Conservation (phyloP, 2,329 filamentous ascomycete species). For the Fusarium aywerte region DNA sequence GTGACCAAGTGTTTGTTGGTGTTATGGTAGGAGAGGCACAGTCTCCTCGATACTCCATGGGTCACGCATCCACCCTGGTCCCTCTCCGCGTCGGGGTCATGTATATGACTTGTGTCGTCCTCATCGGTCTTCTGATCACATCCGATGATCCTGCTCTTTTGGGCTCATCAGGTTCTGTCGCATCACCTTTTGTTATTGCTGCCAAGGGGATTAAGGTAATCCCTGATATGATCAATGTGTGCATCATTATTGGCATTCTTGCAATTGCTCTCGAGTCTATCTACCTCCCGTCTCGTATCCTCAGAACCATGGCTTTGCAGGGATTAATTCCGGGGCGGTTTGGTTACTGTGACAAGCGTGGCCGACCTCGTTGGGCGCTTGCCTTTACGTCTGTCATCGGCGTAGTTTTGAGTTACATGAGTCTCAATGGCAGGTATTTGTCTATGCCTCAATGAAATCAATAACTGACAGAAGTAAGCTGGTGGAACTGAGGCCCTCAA, state of each 20-base stretch:
- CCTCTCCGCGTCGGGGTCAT: conserved; percentile 36
- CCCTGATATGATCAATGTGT: conserved; percentile 29
- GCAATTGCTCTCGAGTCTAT: conserved; percentile 32
- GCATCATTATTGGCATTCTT: conserved; percentile 38
- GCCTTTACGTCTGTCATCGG: conserved; percentile 11
- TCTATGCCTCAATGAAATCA: rapidly evolving
- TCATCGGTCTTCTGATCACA: conserved; percentile 31
- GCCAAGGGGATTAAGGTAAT: conserved; percentile 24
- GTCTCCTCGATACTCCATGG: conserved; percentile 30
- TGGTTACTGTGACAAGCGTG: conserved; percentile 14
- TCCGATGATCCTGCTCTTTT: conserved; percentile 31
- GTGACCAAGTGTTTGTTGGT: conserved; percentile 41
- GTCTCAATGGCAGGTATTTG: conserved; percentile 4
- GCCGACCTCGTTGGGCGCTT: conserved; percentile 27
- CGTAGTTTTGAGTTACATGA: conserved; percentile 25
- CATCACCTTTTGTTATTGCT: conserved; percentile 37
- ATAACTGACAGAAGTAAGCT: neutral
- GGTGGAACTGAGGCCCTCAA: conserved; percentile 25
- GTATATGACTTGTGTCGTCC: conserved; percentile 36
- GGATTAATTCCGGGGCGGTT: conserved; percentile 3
- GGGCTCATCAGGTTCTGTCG: conserved; percentile 23
- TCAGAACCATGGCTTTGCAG: conserved; percentile 34
- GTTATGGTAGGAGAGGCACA: conserved; percentile 40
- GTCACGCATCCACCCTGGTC: conserved; percentile 36
- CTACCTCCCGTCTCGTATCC: conserved; percentile 26